phyloP scores from a whole-genome alignment of 2,329 filamentous ascomycete species.

The Drechslerella dactyloides region DNA sequence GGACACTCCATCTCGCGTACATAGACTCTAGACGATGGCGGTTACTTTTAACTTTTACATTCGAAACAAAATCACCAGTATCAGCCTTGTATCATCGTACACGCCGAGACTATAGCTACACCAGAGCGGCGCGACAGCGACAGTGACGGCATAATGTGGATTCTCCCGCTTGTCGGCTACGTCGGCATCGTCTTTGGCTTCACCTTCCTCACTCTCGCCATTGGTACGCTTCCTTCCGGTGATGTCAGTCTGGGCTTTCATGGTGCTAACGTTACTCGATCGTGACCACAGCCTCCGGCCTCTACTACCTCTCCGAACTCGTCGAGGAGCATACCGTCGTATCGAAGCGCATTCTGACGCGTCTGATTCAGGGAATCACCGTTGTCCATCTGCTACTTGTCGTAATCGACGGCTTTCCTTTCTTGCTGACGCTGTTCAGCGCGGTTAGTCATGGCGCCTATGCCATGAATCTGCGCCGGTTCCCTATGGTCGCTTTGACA shows the following conservation, averaged over 20 bases:
- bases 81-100: neutral
- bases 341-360: slow-evolving; percentile 82
- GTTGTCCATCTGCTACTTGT: slow-evolving; percentile 75
- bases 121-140: neutral
- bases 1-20: neutral
- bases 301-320: slow-evolving; percentile 97
- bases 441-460: slow-evolving; percentile 84
- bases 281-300: slow-evolving; percentile 74
- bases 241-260: slow-evolving; percentile 11
- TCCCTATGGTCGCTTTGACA: slow-evolving; percentile 60
- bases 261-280: slow-evolving; percentile 4
- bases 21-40: slow-evolving; percentile 1
- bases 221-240: slow-evolving; percentile 65
- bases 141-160: slow-evolving; percentile 74
- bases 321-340: slow-evolving; percentile 97
- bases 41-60: neutral
- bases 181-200: slow-evolving; percentile 86
- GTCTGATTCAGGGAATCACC: slow-evolving; percentile 83
- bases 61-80: neutral
- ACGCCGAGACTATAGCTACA: neutral
- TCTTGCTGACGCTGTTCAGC: slow-evolving; percentile 74
- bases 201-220: slow-evolving; percentile 89
- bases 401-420: slow-evolving; percentile 83
- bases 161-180: slow-evolving; percentile 90
- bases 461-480: slow-evolving; percentile 79